A percentile compares a stretch with the other conserved stretches of the same genome.
These are phyloP conservation scores for Dillenia turbinata DNA, from an alignment of 164 flowering plant species.

Conservation along the genomic window DNA sequence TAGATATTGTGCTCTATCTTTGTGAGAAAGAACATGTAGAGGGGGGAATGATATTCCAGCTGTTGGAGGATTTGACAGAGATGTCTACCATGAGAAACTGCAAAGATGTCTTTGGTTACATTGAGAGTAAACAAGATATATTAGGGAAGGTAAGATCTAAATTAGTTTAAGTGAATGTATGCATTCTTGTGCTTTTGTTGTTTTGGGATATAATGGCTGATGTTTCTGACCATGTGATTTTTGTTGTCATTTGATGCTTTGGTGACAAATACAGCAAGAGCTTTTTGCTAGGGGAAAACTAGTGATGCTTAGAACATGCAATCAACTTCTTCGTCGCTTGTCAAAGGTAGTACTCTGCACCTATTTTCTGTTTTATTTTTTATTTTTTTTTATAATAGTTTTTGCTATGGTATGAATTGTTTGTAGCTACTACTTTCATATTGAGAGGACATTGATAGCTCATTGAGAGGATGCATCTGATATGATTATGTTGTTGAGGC, in stretches of 20 bases:
- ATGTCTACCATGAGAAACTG: conserved; percentile 98
- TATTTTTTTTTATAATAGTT: too few relatives aligned
- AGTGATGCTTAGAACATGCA: conserved; percentile 99
- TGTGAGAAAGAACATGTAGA: conserved; percentile 96
- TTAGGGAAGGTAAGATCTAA: conserved; percentile 72
- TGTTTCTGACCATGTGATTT: neutral
- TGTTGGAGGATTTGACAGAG: conserved; percentile 97
- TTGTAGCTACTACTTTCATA: too few relatives aligned
- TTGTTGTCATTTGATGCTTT: conserved; percentile 1
- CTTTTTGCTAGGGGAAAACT: conserved; percentile 96
- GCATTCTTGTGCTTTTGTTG: neutral
- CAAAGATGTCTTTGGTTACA: conserved; percentile 90
- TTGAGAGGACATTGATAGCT: too few relatives aligned
- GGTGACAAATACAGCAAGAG: conserved; percentile 60
- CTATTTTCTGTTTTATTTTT: too few relatives aligned
- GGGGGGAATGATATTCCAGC: conserved; percentile 98
- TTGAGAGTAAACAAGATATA: conserved; percentile 95
- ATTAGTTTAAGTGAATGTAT: neutral
- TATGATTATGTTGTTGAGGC: too few relatives aligned
- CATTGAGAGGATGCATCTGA: too few relatives aligned
- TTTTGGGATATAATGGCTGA: neutral
- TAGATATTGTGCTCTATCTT: conserved; percentile 90
- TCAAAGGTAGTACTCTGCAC: conserved; percentile 58
- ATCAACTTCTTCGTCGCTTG: conserved; percentile 95
- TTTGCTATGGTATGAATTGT: too few relatives aligned